These are phyloP conservation scores for Globisporangium megalacanthum DNA, from an alignment of 352 stramenopile species.

Conservation along the genomic window DNA sequence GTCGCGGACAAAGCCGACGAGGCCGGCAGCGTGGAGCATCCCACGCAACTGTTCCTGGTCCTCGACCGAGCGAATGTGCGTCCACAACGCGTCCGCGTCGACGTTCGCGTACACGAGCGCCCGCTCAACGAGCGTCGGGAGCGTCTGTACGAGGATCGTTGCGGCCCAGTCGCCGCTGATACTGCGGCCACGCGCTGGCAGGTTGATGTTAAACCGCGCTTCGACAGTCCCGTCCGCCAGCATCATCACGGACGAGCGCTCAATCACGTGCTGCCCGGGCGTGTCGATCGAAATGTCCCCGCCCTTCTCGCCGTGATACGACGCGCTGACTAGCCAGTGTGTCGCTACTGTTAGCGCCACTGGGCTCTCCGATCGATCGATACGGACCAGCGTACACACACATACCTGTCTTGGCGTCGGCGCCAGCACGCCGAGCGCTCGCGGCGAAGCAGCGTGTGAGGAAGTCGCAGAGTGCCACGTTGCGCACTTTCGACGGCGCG, in stretches of 20 bases:
- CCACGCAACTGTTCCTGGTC: slow-evolving; percentile 89
- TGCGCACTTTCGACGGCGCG: slow-evolving; percentile 59
- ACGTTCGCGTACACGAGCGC: slow-evolving; percentile 77
- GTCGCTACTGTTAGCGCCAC: too few species aligned
- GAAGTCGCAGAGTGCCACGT: slow-evolving; percentile 88
- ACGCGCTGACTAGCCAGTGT: slow-evolving; percentile 35
- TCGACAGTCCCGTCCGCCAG: slow-evolving; percentile 78
- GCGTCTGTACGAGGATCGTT: slow-evolving; percentile 87
- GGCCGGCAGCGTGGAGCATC: slow-evolving; percentile 68
- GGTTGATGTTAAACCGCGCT: slow-evolving; percentile 93
- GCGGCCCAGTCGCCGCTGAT: slow-evolving; percentile 92
- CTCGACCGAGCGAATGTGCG: slow-evolving; percentile 90
- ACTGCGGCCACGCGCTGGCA: slow-evolving; percentile 90
- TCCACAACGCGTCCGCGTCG: slow-evolving; percentile 57
- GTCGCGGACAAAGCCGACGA: slow-evolving; percentile 93
- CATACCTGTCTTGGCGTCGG: slow-evolving; percentile 51
- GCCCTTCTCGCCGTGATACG: slow-evolving; percentile 88
- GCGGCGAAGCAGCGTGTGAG: slow-evolving; percentile 82
- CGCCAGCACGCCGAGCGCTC: slow-evolving; percentile 43
- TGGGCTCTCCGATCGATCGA: too few species aligned
- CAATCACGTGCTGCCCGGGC: slow-evolving; percentile 92
- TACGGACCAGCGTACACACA: neutral
- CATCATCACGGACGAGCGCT: slow-evolving; percentile 88
- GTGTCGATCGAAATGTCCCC: slow-evolving; percentile 93
- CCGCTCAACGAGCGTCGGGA: slow-evolving; percentile 83